Conservation (phyloP, 495 filamentous ascomycete species). For the Acidiella bohemica region DNA sequence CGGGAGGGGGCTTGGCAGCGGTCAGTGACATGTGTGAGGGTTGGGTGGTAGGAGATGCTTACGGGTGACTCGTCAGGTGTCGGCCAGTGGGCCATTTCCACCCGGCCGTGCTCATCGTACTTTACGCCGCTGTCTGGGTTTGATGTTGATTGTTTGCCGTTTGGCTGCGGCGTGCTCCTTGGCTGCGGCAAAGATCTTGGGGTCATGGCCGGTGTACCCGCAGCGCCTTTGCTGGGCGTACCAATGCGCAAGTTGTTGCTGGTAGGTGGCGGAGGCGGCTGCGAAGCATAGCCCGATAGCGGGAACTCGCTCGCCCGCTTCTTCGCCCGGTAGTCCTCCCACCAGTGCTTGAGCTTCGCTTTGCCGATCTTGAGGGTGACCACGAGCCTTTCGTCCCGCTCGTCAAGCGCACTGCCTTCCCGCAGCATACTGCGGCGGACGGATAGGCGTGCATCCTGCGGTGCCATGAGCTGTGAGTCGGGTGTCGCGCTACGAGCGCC, state of each 20-base stretch:
- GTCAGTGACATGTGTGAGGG: constrained; percentile 4
- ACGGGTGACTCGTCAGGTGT: constrained; percentile 17
- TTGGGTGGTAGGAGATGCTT: constrained; percentile 16
- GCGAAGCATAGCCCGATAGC: constrained; percentile 17
- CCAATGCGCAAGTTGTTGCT: constrained; percentile 16
- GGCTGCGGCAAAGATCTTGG: constrained; percentile 16
- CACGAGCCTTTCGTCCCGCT: constrained; percentile 49
- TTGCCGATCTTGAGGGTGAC: constrained; percentile 54
- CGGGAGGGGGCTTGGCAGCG: constrained; percentile 52
- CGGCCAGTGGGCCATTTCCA: constrained; percentile 5
- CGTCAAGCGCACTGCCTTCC: constrained; percentile 56
- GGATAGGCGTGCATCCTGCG: constrained; percentile 59
- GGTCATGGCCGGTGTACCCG: constrained; percentile 44
- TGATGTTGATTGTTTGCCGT: constrained; percentile 7
- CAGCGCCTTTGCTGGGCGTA: constrained; percentile 34
- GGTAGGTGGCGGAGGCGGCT: constrained; percentile 7
- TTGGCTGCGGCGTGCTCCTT: constrained; percentile 14
- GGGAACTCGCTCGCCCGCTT: constrained; percentile 35
- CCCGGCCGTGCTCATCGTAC: constrained; percentile 15
- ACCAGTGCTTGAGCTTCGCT: constrained; percentile 22
- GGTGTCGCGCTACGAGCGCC: constrained; percentile 75
- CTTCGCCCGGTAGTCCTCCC: constrained; percentile 47
- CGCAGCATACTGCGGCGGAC: constrained; percentile 40
- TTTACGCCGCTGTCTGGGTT: constrained; percentile 17
- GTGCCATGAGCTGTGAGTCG: constrained; percentile 39